Conservation (phyloP, 2,329 filamentous ascomycete species). For the Xylariomycetidae sp. region DNA sequence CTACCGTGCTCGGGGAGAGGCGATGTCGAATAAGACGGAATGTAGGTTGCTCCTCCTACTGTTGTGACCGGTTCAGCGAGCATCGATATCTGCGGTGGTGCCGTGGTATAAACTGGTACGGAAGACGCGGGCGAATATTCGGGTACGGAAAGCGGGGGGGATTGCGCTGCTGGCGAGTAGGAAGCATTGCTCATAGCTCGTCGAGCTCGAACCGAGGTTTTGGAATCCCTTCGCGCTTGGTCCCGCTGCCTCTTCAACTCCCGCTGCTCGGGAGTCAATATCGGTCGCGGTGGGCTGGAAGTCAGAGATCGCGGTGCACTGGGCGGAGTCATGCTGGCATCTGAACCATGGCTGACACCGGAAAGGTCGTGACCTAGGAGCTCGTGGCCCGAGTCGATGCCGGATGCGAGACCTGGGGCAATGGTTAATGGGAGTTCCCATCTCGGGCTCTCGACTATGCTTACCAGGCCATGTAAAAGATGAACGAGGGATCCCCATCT, state of each 20-base stretch:
- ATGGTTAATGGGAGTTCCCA: conserved; percentile 4
- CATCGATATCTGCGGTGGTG: conserved; percentile 43
- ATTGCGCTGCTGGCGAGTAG: conserved; percentile 28
- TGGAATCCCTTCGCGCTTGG: conserved; percentile 52
- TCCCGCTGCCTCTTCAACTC: conserved; percentile 57
- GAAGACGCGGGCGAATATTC: conserved; percentile 35
- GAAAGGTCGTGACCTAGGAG: conserved; percentile 40
- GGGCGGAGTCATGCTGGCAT: conserved; percentile 46
- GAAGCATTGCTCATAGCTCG: conserved; percentile 42
- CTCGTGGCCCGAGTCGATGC: conserved; percentile 31
- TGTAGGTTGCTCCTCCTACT: conserved; percentile 36
- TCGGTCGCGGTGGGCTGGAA: conserved; percentile 49
- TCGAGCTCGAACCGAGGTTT: conserved; percentile 44
- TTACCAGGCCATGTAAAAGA: conserved; percentile 40
- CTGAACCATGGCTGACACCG: conserved; percentile 40
- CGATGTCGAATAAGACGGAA: conserved; percentile 42
- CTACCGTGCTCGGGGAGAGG: conserved; percentile 38
- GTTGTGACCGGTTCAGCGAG: conserved; percentile 43
- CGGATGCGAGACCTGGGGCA: conserved; percentile 8
- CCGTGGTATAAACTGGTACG: conserved; percentile 46
- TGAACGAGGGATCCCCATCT: conserved; percentile 43
- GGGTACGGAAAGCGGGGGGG: conserved; percentile 36
- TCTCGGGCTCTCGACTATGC: conserved; percentile 16
- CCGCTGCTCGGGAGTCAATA: conserved; percentile 53
- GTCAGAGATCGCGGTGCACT: conserved; percentile 46